These are phyloP conservation scores for Phialophora macrospora DNA, from an alignment of 2,329 filamentous ascomycete species.

Conservation along the genomic window DNA sequence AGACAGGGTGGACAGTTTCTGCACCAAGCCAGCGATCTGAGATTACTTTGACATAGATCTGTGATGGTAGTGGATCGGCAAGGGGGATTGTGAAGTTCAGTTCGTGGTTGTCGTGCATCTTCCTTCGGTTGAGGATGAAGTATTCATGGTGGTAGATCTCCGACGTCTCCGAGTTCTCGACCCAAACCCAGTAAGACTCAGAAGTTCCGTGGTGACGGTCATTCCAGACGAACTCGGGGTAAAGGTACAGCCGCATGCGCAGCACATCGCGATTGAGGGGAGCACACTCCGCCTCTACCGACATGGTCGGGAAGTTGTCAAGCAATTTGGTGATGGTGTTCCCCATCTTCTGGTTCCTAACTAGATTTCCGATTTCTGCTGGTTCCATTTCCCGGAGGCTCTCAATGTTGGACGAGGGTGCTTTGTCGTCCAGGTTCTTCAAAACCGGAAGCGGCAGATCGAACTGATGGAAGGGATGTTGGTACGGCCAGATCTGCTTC, in stretches of 20 bases:
- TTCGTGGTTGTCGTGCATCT: constrained; percentile 94
- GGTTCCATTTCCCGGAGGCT: constrained; percentile 89
- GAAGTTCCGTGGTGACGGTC: constrained; percentile 91
- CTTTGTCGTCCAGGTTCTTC: constrained; percentile 81
- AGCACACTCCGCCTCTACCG: constrained; percentile 90
- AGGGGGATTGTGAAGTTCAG: constrained; percentile 97
- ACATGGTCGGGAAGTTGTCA: constrained; percentile 88
- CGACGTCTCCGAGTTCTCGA: constrained; percentile 95
- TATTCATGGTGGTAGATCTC: constrained; percentile 98
- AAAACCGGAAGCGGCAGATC: constrained; percentile 84
- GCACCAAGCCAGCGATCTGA: constrained; percentile 97
- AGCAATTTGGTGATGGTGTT: constrained; percentile 79
- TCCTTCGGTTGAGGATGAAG: constrained; percentile 88
- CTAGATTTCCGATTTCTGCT: constrained; percentile 84
- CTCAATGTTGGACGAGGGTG: constrained; percentile 74
- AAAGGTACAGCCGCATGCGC: constrained; percentile 83
- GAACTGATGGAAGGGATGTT: constrained; percentile 94
- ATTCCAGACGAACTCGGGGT: constrained; percentile 92
- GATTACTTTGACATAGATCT: constrained; percentile 93
- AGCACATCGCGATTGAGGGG: constrained; percentile 93
- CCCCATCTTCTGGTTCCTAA: constrained; percentile 89
- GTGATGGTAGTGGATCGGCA: constrained; percentile 87
- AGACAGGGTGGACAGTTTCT: constrained; percentile 92
- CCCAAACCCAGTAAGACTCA: constrained; percentile 98
- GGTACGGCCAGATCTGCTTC: constrained; percentile 90